Evolutionary conservation across 805 yeast genomes (phyloP), one percentile per base, ranked within the genome.

Genomic region (Yamadazyma nakazawae): DNA sequence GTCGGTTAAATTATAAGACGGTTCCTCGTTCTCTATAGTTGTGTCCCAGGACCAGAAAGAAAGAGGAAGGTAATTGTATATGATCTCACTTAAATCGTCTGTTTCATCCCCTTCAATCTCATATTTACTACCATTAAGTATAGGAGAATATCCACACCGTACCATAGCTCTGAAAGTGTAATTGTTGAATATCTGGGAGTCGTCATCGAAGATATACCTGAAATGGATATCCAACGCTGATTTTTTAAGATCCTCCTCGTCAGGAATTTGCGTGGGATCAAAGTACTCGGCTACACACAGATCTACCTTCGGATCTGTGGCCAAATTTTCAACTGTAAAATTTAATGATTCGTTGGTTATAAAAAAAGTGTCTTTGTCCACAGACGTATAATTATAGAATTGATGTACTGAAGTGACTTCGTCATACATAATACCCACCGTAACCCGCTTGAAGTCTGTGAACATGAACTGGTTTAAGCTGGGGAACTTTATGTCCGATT

Each of bases 11-110:
- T 40, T 40, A 12, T 37, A 28, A 1, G 30, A 21, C 2, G 19
- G 26, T 13, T 24, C 43, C 14, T 30, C 40, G 2, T 25, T 37
- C 5, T 19, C 17, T 13, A n/a, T 35, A 6, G 41, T 25, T 2
- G 28, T 21, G 21, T 74, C 77, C 97, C 97, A 90, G 1, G 92
- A 77, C 97, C 97, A 90, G 32, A 77, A 62, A 13, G 67, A 55
- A 9, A 48, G 37, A 0, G 72, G 72, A 1, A 64, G 34, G 42
- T 62, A 68, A 18, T 56, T 31, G 40, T 60, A 50, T 24, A 58
- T 51, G 10, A 74, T 55, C 0, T 54, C 43, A 0, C 68, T 58
- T 8, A 75, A 60, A 19, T 35, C 28, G 4, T 37, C 21, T 4
- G 38, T 32, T 3, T 21, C 6, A 11, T 42, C 32, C 7, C 30